Percentiles rank a stretch among this genome's conserved stretches.
Conservation (phyloP, 768 basidiomycete species). For the Paxillus rubicundulus region DNA sequence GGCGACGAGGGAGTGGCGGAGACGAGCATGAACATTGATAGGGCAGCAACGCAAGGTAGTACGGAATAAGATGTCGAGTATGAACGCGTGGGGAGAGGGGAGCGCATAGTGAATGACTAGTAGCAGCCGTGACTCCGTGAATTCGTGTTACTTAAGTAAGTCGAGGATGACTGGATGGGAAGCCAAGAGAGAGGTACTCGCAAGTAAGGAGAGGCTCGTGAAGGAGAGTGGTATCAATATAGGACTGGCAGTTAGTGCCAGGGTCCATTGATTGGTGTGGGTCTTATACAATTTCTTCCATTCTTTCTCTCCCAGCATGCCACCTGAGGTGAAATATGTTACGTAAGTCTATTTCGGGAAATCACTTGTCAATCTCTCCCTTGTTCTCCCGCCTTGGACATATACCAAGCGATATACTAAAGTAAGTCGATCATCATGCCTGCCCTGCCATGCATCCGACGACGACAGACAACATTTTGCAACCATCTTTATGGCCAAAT, state of each 20-base stretch:
- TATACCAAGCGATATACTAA: too few relatives aligned
- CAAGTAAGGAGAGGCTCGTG: conserved; percentile 2
- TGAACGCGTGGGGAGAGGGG: background rate
- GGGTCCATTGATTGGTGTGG: background rate
- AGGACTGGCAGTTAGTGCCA: background rate
- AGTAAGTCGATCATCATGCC: background rate
- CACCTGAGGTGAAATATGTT: too few relatives aligned
- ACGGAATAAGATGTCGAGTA: background rate
- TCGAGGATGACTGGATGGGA: background rate
- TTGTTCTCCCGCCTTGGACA: background rate
- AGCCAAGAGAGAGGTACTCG: background rate
- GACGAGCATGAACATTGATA: conserved; percentile 12
- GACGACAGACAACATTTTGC: background rate
- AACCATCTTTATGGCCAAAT: background rate
- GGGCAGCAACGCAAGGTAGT: conserved; percentile 8
- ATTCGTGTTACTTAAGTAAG: background rate
- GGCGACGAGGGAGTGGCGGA: conserved; percentile 4
- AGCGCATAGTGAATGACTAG: conserved; percentile 2
- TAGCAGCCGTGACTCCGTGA: background rate
- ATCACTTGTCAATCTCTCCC: background rate
- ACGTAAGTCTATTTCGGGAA: background rate
- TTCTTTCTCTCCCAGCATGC: background rate
- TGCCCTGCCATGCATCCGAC: background rate
- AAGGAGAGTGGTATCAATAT: conserved; percentile 4
- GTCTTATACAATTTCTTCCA: background rate